Evolutionary conservation across 176 grass and related monocot genomes (phyloP).

Genomic region (Paspalum vaginatum): DNA sequence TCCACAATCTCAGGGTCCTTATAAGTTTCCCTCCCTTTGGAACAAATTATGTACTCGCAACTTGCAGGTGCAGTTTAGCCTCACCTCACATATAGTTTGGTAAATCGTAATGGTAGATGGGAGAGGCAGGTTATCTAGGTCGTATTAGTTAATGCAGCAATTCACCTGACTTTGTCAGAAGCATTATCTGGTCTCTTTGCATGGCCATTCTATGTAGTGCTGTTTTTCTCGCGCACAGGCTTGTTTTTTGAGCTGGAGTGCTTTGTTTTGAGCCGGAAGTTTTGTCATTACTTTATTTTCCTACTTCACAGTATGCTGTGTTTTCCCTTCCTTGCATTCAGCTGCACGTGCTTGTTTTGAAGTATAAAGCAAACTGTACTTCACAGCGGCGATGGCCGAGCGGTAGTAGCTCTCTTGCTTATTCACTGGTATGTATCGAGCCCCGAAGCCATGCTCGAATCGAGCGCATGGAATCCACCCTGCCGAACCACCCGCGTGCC

Average conservation of each 20-base stretch:
- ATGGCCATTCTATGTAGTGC: conserved; percentile 35
- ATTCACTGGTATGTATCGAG: too few species aligned
- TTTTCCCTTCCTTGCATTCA: background rate
- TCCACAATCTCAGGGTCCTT: background rate
- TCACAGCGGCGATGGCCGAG: too few species aligned
- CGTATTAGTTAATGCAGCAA: background rate
- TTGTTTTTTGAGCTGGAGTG: too few species aligned
- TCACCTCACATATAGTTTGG: background rate
- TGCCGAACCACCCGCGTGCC: too few species aligned
- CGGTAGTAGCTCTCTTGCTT: too few species aligned
- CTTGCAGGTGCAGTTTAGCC: background rate
- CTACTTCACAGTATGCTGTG: too few species aligned
- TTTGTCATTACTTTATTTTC: background rate
- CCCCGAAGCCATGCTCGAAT: too few species aligned
- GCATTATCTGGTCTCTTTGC: background rate
- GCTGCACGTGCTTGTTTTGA: too few species aligned
- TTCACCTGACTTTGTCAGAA: background rate
- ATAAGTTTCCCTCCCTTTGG: conserved; percentile 20
- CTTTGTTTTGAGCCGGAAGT: background rate
- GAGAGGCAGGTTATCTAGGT: background rate
- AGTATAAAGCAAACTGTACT: too few species aligned
- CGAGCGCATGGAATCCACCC: too few species aligned
- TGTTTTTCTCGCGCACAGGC: background rate
- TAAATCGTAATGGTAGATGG: background rate
- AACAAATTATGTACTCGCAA: background rate